Percentiles rank a stretch among this genome's conserved stretches.
Conservation (phyloP, 768 basidiomycete genomes). For the Crepidotus variabilis region DNA sequence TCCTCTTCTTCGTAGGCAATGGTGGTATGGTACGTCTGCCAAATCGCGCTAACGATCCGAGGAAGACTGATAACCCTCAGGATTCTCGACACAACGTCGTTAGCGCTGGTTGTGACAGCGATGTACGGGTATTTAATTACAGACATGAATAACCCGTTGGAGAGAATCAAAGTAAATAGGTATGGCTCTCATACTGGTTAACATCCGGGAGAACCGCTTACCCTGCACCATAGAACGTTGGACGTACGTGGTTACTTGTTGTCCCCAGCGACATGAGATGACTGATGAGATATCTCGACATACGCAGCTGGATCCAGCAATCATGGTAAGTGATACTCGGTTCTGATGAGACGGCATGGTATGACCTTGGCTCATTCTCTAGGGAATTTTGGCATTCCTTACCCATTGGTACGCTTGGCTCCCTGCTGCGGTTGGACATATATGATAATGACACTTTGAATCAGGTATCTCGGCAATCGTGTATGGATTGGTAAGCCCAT, state of each 20-base stretch:
- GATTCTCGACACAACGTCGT: not conserved
- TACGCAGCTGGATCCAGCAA: not conserved
- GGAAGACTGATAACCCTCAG: not conserved
- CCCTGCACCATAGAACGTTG: not conserved
- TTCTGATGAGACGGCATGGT: not conserved
- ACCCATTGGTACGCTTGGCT: slow-evolving; percentile 8
- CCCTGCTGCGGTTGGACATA: not conserved
- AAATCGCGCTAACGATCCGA: not conserved
- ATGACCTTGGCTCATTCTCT: not conserved
- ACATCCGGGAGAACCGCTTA: too few relatives aligned
- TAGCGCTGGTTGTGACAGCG: not conserved
- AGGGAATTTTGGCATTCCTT: slow-evolving; percentile 9
- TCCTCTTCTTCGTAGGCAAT: not conserved
- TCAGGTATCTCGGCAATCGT: slow-evolving; percentile 13
- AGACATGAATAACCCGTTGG: not conserved
- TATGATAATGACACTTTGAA: not conserved
- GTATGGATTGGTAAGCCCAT: slow-evolving; percentile 11
- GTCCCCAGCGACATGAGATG: not conserved
- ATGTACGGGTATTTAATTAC: not conserved
- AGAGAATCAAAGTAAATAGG: not conserved
- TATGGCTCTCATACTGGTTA: not conserved
- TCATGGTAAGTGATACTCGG: not conserved
- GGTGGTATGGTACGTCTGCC: not conserved
- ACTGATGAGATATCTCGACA: not conserved
- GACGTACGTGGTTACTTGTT: not conserved